Percentiles rank a stretch among this genome's conserved stretches.
Conservation (phyloP, 257 asterid species). For the Petrea volubilis region DNA sequence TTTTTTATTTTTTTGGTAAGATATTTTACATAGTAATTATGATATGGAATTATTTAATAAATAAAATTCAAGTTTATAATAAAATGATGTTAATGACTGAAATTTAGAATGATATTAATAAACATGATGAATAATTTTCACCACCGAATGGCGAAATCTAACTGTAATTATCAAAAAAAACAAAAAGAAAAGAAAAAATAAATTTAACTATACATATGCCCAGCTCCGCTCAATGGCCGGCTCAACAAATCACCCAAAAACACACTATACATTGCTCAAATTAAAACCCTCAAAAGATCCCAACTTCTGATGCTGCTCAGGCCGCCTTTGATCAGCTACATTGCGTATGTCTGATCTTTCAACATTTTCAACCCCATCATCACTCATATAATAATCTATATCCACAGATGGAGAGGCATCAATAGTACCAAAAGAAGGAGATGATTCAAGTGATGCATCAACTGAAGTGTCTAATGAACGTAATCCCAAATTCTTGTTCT, state of each 20-base stretch:
- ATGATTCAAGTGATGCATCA: conserved; percentile 37
- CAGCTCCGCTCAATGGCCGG: not conserved
- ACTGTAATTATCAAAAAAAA: too few species aligned
- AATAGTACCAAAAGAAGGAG: conserved; percentile 39
- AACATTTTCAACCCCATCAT: conserved; percentile 10
- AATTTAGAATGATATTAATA: too few species aligned
- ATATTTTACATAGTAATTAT: too few species aligned
- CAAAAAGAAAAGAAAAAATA: too few species aligned
- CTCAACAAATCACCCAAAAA: not conserved
- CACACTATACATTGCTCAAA: conserved; percentile 12
- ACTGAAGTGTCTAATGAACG: conserved; percentile 35
- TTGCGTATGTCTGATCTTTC: conserved; percentile 27
- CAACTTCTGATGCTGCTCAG: conserved; percentile 19
- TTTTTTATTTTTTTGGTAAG: too few species aligned
- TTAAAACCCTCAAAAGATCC: conserved; percentile 55
- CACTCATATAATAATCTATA: conserved; percentile 34
- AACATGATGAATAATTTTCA: too few species aligned
- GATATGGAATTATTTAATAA: too few species aligned
- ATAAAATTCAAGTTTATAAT: too few species aligned
- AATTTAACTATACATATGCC: not conserved
- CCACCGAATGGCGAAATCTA: too few species aligned
- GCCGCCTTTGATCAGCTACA: conserved; percentile 12
- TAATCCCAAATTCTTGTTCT: conserved; percentile 15
- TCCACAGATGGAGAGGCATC: conserved; percentile 41
- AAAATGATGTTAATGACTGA: too few species aligned